Percentiles rank a stretch among this genome's conserved stretches.
Evolutionary conservation across 345 rosid genomes (phyloP).

Genomic region (Punica granatum): DNA sequence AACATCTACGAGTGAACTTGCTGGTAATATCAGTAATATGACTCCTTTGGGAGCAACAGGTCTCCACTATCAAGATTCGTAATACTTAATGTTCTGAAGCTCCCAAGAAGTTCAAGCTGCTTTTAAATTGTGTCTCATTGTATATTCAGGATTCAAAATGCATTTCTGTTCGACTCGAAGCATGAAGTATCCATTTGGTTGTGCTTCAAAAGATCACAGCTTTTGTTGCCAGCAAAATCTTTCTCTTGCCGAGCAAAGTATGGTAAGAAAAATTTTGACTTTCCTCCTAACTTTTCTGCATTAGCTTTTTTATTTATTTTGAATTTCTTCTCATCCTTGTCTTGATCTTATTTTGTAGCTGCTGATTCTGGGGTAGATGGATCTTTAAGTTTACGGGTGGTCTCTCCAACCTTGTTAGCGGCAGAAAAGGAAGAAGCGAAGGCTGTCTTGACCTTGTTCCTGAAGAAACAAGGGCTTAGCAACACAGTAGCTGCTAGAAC

Average conservation of each 20-base stretch:
- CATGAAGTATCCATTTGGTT: conserved; percentile 7
- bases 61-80: background rate
- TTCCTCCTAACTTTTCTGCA: background rate
- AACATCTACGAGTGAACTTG: too few relatives aligned
- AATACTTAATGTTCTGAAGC: background rate
- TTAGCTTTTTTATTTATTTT: background rate
- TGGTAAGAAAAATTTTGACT: conserved; percentile 17
- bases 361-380: conserved; percentile 51
- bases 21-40: too few relatives aligned
- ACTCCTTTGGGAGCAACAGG: too few relatives aligned
- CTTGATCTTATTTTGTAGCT: conserved; percentile 13
- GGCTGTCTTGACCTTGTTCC: conserved; percentile 72
- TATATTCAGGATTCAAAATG: conserved; percentile 3
- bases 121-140: background rate
- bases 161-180: background rate
- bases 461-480: conserved; percentile 77
- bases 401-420: conserved; percentile 50
- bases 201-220: conserved; percentile 11
- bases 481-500: conserved; percentile 57
- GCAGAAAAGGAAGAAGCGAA: conserved; percentile 94
- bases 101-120: background rate
- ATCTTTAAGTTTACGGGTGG: conserved; percentile 39
- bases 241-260: conserved; percentile 27
- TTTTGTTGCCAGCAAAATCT: conserved; percentile 20
- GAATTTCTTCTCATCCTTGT: background rate